Conservation (phyloP, 176 grass and related monocot genomes). For the maize (Zea mays) region DNA sequence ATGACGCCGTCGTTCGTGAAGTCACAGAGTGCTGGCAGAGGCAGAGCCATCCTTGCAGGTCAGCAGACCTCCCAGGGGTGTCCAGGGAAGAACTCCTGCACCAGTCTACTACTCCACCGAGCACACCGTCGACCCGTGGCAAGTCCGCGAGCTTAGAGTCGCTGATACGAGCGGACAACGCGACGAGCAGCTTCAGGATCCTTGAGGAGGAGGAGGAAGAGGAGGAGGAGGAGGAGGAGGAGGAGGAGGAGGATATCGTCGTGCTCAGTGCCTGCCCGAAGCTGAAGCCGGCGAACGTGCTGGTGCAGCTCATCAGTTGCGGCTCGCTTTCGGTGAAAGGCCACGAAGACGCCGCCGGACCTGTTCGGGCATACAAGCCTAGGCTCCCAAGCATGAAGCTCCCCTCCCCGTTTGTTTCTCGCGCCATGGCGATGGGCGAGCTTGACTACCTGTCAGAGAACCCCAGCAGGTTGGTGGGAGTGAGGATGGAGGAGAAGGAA, state of each 20-base stretch:
- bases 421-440: slow-evolving; percentile 65
- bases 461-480: slow-evolving; percentile 50
- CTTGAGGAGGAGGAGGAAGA: too few relatives aligned
- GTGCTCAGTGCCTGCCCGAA: too few relatives aligned
- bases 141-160: slow-evolving; percentile 86
- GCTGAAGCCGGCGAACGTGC: too few relatives aligned
- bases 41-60: slow-evolving; percentile 14
- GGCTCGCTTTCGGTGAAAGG: too few relatives aligned
- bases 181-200: slow-evolving; percentile 52
- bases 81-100: slow-evolving; percentile 44
- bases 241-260: too few relatives aligned
- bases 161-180: slow-evolving; percentile 63
- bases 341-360: too few relatives aligned
- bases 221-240: too few relatives aligned
- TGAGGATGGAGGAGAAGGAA: slow-evolving; percentile 78
- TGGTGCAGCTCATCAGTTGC: too few relatives aligned
- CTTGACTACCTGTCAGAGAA: slow-evolving; percentile 67
- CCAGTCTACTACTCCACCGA: slow-evolving; percentile 41
- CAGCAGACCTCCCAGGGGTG: slow-evolving; percentile 37
- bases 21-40: slow-evolving; percentile 33
- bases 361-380: too few relatives aligned
- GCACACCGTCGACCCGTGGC: slow-evolving; percentile 33
- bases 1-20: slow-evolving; percentile 43
- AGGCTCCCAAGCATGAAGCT: slow-evolving; percentile 70
- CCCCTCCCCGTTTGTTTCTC: slow-evolving; percentile 57